Conservation (phyloP, 148 eudicot species). For the Fagopyrum tataricum region DNA sequence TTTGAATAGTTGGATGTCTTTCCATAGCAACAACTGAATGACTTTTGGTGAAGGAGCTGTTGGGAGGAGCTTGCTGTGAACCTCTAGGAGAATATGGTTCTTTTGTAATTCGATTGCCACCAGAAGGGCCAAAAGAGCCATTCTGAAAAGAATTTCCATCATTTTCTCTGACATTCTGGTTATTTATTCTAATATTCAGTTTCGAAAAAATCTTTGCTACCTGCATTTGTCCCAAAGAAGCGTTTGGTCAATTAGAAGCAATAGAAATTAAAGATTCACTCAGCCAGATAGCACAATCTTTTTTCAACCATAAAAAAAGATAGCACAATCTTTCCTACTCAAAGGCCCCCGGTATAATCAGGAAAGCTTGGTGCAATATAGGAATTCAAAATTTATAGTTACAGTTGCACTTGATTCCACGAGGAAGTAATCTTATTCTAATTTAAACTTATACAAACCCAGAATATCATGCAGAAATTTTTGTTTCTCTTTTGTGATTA, state of each 20-base stretch:
- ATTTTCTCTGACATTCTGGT: conserved; percentile 24
- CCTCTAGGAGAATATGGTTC: conserved; percentile 21
- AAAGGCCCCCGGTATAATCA: neutral
- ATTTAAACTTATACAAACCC: neutral
- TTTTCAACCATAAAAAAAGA: neutral
- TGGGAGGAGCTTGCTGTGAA: conserved; percentile 18
- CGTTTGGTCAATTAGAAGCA: neutral
- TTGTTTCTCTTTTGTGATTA: no score
- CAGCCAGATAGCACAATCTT: conserved; percentile 1
- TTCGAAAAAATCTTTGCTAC: conserved; percentile 52
- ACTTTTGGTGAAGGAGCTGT: conserved; percentile 13
- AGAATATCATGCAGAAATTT: no score
- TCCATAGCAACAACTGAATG: conserved; percentile 20
- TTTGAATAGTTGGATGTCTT: conserved; percentile 14
- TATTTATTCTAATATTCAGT: conserved; percentile 31
- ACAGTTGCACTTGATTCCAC: neutral
- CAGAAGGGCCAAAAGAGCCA: conserved; percentile 14
- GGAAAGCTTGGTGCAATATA: neutral
- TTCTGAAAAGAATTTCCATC: conserved; percentile 25
- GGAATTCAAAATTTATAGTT: neutral
- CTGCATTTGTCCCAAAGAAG: conserved; percentile 25
- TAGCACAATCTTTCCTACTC: neutral
- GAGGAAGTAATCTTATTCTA: neutral
- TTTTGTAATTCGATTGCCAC: conserved; percentile 13
- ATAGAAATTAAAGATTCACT: neutral